phyloP scores from a whole-genome alignment of 2,329 filamentous ascomycete genomes.

The Clonostachys solani region DNA sequence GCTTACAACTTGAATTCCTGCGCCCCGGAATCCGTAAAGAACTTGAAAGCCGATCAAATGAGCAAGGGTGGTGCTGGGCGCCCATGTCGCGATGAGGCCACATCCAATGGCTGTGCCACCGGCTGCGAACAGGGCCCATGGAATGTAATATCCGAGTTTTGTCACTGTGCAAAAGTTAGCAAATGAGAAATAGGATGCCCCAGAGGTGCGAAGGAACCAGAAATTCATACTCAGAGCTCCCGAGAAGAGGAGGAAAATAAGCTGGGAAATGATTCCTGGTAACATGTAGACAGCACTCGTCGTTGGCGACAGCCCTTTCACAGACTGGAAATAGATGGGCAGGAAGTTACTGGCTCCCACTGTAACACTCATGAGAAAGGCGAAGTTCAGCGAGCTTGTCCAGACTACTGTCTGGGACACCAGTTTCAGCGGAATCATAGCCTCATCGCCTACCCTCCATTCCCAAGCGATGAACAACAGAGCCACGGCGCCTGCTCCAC shows the following conservation, averaged over 20 bases:
- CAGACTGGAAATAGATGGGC: constrained; percentile 41
- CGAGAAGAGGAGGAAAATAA: constrained; percentile 23
- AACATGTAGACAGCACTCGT: constrained; percentile 31
- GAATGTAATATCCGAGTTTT: constrained; percentile 7
- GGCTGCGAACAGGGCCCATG: constrained; percentile 21
- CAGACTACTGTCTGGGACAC: constrained; percentile 10
- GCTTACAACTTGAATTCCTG: constrained; percentile 26
- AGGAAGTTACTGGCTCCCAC: constrained; percentile 36
- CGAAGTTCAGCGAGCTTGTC: constrained; percentile 27
- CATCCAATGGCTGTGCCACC: constrained; percentile 27
- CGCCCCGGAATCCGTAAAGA: constrained; percentile 35
- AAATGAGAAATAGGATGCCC: no score
- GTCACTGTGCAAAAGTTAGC: neutral
- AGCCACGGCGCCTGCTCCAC: constrained; percentile 17
- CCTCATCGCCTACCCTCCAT: constrained; percentile 25
- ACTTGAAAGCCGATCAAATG: constrained; percentile 45
- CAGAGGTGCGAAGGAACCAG: no score
- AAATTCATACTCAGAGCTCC: constrained; percentile 21
- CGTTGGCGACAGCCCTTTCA: constrained; percentile 29
- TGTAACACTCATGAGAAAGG: constrained; percentile 32
- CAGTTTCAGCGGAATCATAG: constrained; percentile 22
- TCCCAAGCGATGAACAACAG: constrained; percentile 24
- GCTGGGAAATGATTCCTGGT: constrained; percentile 30
- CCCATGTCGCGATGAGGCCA: constrained; percentile 30
- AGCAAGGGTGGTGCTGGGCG: constrained; percentile 18